Percentiles rank a stretch among this genome's conserved stretches.
Evolutionary conservation across 164 flowering plant species (phyloP).

Genomic region (Cinnamomum micranthum): DNA sequence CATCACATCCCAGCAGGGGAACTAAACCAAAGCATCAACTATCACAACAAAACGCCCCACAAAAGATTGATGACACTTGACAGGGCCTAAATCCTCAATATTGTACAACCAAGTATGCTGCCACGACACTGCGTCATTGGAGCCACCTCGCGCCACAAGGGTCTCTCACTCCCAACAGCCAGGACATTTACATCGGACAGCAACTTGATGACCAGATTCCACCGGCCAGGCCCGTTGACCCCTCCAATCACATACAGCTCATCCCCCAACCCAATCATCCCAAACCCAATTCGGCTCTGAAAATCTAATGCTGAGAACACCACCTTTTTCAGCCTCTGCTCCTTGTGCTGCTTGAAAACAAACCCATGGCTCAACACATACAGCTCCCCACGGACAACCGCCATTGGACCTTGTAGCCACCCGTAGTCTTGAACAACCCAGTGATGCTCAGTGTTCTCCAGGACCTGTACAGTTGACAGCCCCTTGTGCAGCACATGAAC

Average conservation of each 20-base stretch:
- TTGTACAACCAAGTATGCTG: slow-evolving; percentile 73
- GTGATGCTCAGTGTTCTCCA: slow-evolving; percentile 35
- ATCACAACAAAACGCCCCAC: slow-evolving; percentile 9
- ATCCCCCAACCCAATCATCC: slow-evolving; percentile 62
- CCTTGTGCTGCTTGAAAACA: slow-evolving; percentile 54
- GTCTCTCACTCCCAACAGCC: slow-evolving; percentile 56
- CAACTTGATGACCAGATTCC: slow-evolving; percentile 58
- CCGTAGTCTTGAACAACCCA: slow-evolving; percentile 74
- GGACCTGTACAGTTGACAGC: slow-evolving; percentile 66
- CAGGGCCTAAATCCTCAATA: slow-evolving; percentile 54
- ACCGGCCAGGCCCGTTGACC: slow-evolving; percentile 68
- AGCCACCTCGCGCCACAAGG: slow-evolving; percentile 68
- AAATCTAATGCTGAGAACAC: slow-evolving; percentile 70
- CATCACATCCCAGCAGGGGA: neutral
- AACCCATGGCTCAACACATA: slow-evolving; percentile 77
- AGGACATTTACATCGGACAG: slow-evolving; percentile 73
- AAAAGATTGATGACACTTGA: neutral
- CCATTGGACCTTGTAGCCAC: slow-evolving; percentile 93
- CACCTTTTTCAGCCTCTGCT: slow-evolving; percentile 34
- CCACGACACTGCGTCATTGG: slow-evolving; percentile 84
- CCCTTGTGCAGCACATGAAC: slow-evolving; percentile 90
- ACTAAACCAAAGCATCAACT: slow-evolving; percentile 4
- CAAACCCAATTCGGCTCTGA: slow-evolving; percentile 69
- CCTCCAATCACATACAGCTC: slow-evolving; percentile 89
- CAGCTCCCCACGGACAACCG: slow-evolving; percentile 60